These are phyloP conservation scores for Lojkania enalia DNA, from an alignment of 2,329 filamentous ascomycete genomes.

Conservation along the genomic window DNA sequence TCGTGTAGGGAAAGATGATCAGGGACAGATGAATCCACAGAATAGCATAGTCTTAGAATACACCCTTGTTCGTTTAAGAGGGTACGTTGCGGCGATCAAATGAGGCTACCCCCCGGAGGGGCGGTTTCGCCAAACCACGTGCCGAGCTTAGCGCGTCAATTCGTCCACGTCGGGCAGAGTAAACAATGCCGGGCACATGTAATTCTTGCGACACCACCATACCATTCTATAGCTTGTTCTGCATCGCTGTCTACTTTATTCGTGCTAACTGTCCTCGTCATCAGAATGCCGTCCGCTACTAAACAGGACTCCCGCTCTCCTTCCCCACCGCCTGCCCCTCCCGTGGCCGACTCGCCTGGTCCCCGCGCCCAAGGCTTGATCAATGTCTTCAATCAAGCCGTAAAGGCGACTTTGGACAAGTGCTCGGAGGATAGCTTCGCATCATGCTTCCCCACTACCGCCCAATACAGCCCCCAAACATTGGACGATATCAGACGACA, in stretches of 20 bases:
- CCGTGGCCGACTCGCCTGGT: constrained; percentile 59
- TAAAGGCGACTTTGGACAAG: constrained; percentile 62
- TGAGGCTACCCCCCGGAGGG: too few species aligned
- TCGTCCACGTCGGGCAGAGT: not conserved
- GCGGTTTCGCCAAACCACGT: not conserved
- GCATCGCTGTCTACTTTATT: too few species aligned
- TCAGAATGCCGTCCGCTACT: constrained; percentile 35
- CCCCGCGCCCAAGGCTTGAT: constrained; percentile 63
- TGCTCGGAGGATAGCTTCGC: constrained; percentile 65
- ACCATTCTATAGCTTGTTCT: too few species aligned
- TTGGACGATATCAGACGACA: constrained; percentile 62
- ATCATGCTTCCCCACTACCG: constrained; percentile 65
- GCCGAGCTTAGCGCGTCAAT: not conserved
- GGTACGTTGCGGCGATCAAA: too few species aligned
- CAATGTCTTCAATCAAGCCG: constrained; percentile 63
- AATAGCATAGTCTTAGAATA: too few species aligned
- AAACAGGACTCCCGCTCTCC: constrained; percentile 45
- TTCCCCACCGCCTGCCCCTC: constrained; percentile 57
- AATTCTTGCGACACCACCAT: not conserved
- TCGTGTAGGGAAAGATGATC: too few species aligned
- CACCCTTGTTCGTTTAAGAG: too few species aligned
- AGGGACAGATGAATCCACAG: too few species aligned
- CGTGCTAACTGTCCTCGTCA: too few species aligned
- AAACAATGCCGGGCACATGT: not conserved
- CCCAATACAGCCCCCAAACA: constrained; percentile 59